Percentiles rank a stretch among this genome's conserved stretches.
Conservation (phyloP, 1,284 basidiomycete species). For the Xerocomus alliaceus region DNA sequence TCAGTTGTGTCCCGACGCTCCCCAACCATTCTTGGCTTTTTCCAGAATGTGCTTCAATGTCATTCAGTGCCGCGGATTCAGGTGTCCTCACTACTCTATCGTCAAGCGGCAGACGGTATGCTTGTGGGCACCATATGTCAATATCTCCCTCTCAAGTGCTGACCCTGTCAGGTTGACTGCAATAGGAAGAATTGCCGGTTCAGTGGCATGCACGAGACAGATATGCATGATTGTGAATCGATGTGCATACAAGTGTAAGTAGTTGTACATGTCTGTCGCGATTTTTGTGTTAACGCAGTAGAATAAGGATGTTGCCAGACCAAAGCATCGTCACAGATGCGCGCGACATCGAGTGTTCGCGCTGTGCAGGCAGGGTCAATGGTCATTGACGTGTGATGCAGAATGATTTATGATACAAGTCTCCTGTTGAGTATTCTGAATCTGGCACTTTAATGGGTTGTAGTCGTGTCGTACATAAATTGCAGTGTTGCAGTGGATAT, state of each 20-base stretch:
- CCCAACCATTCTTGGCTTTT: slow-evolving; percentile 5
- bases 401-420: not conserved
- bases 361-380: slow-evolving; percentile 31
- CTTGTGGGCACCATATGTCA: not conserved
- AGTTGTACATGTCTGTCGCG: not conserved
- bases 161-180: slow-evolving; percentile 52
- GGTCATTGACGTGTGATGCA: slow-evolving; percentile 27
- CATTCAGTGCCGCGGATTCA: slow-evolving; percentile 43
- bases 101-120: slow-evolving; percentile 48
- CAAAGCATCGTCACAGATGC: slow-evolving; percentile 39
- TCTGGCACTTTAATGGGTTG: not conserved
- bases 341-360: slow-evolving; percentile 18
- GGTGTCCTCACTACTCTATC: slow-evolving; percentile 46
- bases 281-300: slow-evolving; percentile 17
- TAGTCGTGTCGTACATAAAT: not conserved
- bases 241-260: slow-evolving; percentile 49
- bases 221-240: slow-evolving; percentile 46
- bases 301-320: slow-evolving; percentile 37
- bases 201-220: slow-evolving; percentile 46
- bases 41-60: slow-evolving; percentile 52
- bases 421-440: not conserved
- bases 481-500: not conserved
- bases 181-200: slow-evolving; percentile 45
- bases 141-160: not conserved
- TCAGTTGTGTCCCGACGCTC: slow-evolving; percentile 1